These are phyloP conservation scores for Colletotrichum filicis DNA, from an alignment of 2,329 filamentous ascomycete species.

Conservation along the genomic window DNA sequence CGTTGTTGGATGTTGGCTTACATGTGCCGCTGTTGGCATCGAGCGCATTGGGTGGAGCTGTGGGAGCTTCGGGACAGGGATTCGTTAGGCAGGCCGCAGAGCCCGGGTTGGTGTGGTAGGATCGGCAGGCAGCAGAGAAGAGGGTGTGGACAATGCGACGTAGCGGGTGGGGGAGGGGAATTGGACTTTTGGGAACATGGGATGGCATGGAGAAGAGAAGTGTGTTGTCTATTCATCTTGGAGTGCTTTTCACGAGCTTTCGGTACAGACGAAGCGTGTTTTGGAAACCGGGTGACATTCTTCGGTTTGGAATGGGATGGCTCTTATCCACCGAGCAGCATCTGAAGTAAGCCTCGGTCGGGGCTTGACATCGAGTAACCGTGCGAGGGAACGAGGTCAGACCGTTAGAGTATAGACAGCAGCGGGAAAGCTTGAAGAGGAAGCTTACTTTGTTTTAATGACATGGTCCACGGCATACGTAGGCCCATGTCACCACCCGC, in stretches of 20 bases:
- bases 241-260: neutral
- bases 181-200: neutral
- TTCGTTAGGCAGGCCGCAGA: neutral
- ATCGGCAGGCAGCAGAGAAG: neutral
- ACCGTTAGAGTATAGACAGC: neutral
- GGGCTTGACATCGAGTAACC: neutral
- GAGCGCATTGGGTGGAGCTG: neutral
- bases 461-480: neutral
- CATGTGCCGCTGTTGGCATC: neutral
- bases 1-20: neutral
- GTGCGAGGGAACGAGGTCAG: neutral
- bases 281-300: neutral
- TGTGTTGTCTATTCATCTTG: neutral
- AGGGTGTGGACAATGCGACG: neutral
- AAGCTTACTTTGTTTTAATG: neutral
- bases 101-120: neutral
- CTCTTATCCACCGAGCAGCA: neutral
- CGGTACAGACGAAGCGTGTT: neutral
- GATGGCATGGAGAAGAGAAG: neutral
- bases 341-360: neutral
- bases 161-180: neutral
- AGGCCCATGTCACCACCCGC: neutral
- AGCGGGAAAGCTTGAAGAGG: neutral
- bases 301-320: neutral
- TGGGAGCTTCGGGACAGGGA: neutral